Base-by-base conservation (phyloP, 139 green algal species). In the Chlorella sp. region DNA sequence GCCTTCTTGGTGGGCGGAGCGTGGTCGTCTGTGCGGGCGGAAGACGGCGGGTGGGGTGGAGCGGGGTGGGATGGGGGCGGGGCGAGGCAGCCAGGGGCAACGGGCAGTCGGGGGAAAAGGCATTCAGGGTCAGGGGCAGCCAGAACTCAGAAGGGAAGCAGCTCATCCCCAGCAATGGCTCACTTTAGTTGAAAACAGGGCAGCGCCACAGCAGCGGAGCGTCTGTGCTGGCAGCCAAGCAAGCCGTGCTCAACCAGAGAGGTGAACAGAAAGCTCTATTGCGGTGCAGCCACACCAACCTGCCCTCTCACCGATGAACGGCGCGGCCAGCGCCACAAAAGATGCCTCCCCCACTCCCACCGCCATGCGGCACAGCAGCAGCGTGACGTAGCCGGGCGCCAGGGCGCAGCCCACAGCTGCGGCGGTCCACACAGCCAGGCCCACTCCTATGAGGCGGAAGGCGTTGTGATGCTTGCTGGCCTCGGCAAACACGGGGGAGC, bases 331-430 rank as follows among this genome's bases (percentile, higher is more conserved):
- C 4, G 96, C 94, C 11, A 99, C 95, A 81, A 99, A 99, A 0
- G 95, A 97, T 0, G 98, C 98, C 94, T 99, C 98, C 0, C 98
- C 98, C 34, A 99, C 95, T 3, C 98, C 98, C 34, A 99, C 97
- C 34, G 96, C 89, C 87, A 94, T 95, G 37, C 97, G 91, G 69
- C 92, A 97, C 0, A 94, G 32, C 39, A 98, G 83, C 48, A 98
- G 90, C 36, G 87, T 89, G 9, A 48, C 88, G 87, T 97, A 98
- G 12, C 92, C 89, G 28, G 92, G 78, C 12, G 94, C 90, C 30
- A 95, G 34, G 68, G 94, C 97, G 89, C 96, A 99, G 7, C 92
- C 93, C 18, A 94, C 81, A 0, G 94, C 93, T 2, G 97, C 95
- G 0, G 94, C 22, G 1, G 93, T 93, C 98, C 98, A 99, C 21